These are phyloP conservation scores for Aphanomyces astaci DNA, from an alignment of 352 stramenopile genomes.

Conservation along the genomic window DNA sequence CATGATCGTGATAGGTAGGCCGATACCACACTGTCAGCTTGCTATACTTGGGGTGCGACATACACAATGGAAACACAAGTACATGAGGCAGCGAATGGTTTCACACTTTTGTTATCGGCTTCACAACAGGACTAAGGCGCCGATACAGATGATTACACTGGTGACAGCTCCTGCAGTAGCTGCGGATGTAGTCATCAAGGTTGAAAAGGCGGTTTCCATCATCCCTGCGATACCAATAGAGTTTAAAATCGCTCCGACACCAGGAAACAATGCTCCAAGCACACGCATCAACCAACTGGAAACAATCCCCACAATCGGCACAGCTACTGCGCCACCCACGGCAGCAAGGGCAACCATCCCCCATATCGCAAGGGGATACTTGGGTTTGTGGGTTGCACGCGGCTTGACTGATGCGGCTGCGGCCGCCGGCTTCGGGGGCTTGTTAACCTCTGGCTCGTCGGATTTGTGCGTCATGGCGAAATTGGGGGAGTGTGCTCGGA, in stretches of 20 bases:
- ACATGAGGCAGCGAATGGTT: background rate
- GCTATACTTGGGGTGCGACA: too few species aligned
- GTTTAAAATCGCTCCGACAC: background rate
- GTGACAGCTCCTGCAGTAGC: background rate
- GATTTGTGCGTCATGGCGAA: too few species aligned
- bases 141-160: background rate
- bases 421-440: too few species aligned
- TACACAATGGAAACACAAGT: too few species aligned
- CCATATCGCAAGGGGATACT: background rate
- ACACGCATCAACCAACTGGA: background rate
- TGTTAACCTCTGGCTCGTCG: too few species aligned
- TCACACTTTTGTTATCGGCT: background rate
- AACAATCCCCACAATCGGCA: background rate
- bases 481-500: too few species aligned
- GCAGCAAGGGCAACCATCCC: background rate
- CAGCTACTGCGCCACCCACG: background rate
- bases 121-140: background rate
- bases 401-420: too few species aligned
- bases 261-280: background rate
- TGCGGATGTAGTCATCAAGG: background rate
- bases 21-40: too few species aligned
- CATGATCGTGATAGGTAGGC: too few species aligned
- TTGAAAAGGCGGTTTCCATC: background rate
- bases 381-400: too few species aligned
- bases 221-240: background rate